Conservation (phyloP, 78 protist genomes). For the Chrysochromulina tobinii region DNA sequence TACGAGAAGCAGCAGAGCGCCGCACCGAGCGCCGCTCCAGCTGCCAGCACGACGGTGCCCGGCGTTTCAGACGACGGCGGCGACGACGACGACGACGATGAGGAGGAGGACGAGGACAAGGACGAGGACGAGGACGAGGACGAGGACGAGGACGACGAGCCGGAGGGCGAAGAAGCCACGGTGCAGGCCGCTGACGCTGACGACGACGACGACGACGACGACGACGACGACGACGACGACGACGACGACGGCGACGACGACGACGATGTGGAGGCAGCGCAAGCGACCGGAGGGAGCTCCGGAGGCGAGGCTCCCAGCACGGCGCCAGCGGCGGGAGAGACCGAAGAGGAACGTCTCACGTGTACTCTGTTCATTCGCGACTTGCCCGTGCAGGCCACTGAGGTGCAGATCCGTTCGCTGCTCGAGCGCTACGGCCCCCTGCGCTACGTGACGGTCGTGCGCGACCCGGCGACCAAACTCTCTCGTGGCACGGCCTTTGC, state of each 20-base stretch:
- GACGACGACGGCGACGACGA: neutral
- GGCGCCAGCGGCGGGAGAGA: neutral
- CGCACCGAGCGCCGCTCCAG: neutral
- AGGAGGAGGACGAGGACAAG: neutral
- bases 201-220: neutral
- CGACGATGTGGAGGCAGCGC: neutral
- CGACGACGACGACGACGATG: neutral
- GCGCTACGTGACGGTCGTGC: neutral
- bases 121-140: slow-evolving; percentile 31
- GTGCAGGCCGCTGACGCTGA: neutral
- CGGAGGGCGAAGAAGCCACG: neutral
- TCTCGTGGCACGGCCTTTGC: slow-evolving; percentile 13
- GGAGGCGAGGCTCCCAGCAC: neutral
- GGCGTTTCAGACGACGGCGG: neutral
- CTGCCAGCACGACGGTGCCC: neutral
- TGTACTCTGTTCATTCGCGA: neutral
- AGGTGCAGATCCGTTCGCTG: neutral
- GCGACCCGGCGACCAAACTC: neutral
- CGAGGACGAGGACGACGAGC: neutral
- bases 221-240: neutral
- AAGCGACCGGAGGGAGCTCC: neutral
- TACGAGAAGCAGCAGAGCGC: neutral
- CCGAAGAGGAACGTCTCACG: neutral
- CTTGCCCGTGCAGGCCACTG: neutral
- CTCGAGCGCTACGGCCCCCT: neutral